Evolutionary conservation across 2,329 filamentous ascomycete species (phyloP).

Genomic region (Aspergillus brasiliensis): DNA sequence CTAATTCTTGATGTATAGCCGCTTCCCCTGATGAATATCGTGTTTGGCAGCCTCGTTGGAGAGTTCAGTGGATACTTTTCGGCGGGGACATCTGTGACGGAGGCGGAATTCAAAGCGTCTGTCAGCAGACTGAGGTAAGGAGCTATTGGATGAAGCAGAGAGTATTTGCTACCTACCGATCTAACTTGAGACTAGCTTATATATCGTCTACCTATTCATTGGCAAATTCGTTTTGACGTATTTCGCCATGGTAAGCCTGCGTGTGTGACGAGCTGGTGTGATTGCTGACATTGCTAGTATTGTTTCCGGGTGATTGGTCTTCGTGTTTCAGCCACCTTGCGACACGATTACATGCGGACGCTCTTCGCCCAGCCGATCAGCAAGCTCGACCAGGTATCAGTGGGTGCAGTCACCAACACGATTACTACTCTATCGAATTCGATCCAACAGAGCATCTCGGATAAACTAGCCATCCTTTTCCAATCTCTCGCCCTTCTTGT

Average conservation of each 20-base stretch:
- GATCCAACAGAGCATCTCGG: conserved; percentile 58
- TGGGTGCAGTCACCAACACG: conserved; percentile 53
- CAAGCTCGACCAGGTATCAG: conserved; percentile 52
- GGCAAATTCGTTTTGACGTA: conserved; percentile 58
- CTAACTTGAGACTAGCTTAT: conserved; percentile 43
- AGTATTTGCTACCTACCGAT: too few relatives aligned
- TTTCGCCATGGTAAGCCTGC: conserved; percentile 51
- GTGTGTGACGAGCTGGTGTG: neutral
- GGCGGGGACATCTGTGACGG: conserved; percentile 41
- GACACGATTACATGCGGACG: conserved; percentile 53
- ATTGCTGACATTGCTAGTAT: conserved; percentile 26
- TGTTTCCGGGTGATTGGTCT: conserved; percentile 54
- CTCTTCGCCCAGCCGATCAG: conserved; percentile 55
- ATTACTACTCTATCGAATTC: conserved; percentile 57
- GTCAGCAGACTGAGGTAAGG: conserved; percentile 45
- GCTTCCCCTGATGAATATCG: conserved; percentile 59
- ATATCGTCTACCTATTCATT: conserved; percentile 61
- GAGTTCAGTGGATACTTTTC: conserved; percentile 60
- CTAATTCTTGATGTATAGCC: conserved; percentile 6
- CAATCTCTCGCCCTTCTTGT: conserved; percentile 46
- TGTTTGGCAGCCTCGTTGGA: conserved; percentile 59
- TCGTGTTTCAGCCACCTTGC: conserved; percentile 53
- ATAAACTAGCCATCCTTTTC: conserved; percentile 51
- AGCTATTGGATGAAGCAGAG: too few relatives aligned
- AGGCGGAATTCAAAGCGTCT: conserved; percentile 52